A percentile compares a stretch with the other conserved stretches of the same genome.
These are phyloP conservation scores for Prunus yedoensis DNA, from an alignment of 331 rosid species.

Conservation along the genomic window DNA sequence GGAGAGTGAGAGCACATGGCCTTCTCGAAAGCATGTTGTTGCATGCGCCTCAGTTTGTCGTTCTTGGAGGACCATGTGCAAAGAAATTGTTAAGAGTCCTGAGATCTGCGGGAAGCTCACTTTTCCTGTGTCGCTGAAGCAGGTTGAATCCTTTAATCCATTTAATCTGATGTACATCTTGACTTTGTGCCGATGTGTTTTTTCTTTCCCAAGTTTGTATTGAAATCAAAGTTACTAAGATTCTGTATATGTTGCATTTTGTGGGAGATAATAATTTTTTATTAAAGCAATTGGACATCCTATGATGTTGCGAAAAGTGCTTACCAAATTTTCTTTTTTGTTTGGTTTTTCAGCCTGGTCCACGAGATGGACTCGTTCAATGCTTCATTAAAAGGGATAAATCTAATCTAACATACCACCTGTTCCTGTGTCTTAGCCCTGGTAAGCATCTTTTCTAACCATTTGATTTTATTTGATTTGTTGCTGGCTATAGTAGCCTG, in stretches of 20 bases:
- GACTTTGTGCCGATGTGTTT: not conserved
- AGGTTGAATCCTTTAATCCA: conserved; percentile 40
- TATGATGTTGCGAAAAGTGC: conserved; percentile 1
- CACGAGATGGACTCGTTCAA: conserved; percentile 70
- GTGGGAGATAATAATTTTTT: not conserved
- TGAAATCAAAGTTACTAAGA: not conserved
- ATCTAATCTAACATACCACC: conserved; percentile 80
- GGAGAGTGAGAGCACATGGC: conserved; percentile 88
- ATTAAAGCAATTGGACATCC: not conserved
- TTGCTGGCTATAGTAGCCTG: not conserved
- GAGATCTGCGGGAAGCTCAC: conserved; percentile 86
- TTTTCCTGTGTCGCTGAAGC: conserved; percentile 82
- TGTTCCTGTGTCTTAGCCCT: conserved; percentile 80
- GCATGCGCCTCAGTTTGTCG: conserved; percentile 83
- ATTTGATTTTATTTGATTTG: not conserved
- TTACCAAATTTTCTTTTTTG: not conserved
- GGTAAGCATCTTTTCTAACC: conserved; percentile 37
- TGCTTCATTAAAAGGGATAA: conserved; percentile 89
- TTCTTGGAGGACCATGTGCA: conserved; percentile 89
- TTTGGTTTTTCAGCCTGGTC: conserved; percentile 66
- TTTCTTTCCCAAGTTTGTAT: not conserved
- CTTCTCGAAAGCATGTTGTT: conserved; percentile 78
- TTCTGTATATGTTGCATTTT: not conserved
- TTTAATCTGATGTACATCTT: not conserved
- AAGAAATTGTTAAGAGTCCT: conserved; percentile 67